Percentiles rank a stretch among this genome's conserved stretches.
Conservation (phyloP, 352 stramenopile genomes). For the Phytophthora cactorum region DNA sequence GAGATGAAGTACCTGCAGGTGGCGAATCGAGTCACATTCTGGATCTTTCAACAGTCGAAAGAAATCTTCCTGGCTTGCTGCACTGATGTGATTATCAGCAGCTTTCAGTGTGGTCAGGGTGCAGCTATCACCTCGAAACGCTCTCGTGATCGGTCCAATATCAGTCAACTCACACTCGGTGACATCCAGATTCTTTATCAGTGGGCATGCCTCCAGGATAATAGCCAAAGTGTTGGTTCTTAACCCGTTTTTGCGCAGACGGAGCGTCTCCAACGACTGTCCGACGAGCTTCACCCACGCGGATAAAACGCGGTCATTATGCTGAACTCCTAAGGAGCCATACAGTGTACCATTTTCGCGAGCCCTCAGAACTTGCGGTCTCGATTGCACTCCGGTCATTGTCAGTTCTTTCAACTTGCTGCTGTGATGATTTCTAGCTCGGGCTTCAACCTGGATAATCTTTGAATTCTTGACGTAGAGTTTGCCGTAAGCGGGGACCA, state of each 20-base stretch:
- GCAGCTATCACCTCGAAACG: conserved; percentile 29
- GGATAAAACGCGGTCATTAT: conserved; percentile 20
- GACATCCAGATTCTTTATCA: conserved; percentile 43
- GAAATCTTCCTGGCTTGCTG: conserved; percentile 34
- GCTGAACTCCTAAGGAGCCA: not conserved
- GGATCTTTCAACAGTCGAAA: conserved; percentile 31
- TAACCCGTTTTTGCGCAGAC: conserved; percentile 42
- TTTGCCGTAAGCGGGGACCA: conserved; percentile 46
- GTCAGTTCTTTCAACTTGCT: conserved; percentile 36
- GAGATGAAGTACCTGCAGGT: conserved; percentile 39
- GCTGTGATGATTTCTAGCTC: not conserved
- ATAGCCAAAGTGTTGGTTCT: conserved; percentile 17
- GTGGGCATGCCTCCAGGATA: conserved; percentile 45
- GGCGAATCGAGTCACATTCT: conserved; percentile 14
- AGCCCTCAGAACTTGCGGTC: conserved; percentile 5
- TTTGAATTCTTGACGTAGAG: conserved; percentile 36
- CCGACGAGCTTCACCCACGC: conserved; percentile 32
- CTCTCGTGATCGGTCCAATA: conserved; percentile 37
- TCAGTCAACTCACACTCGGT: conserved; percentile 43
- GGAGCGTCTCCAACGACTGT: conserved; percentile 31
- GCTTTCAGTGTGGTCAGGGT: conserved; percentile 41
- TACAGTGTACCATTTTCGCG: conserved; percentile 4
- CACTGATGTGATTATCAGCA: conserved; percentile 43
- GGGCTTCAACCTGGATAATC: conserved; percentile 11
- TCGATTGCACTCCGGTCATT: conserved; percentile 39